Base-by-base conservation (phyloP, 352 stramenopile species). In the Hyaloperonospora arabidopsidis region DNA sequence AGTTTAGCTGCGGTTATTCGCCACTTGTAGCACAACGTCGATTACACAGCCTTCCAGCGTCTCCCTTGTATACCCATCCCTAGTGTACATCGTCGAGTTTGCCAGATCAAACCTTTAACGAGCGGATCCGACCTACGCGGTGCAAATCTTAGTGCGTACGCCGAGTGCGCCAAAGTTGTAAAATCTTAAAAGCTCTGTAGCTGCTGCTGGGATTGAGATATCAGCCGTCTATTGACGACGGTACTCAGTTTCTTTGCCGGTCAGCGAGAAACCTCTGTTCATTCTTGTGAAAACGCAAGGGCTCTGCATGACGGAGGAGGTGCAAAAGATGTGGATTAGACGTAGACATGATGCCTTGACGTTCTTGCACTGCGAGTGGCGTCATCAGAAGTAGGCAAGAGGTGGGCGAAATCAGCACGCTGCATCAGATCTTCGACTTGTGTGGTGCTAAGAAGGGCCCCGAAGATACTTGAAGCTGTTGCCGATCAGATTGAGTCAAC, bases 281-380 rank as follows among this genome's bases (percentile, higher is more conserved):
- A 84, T 63, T 18, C 54, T 86, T 3, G 70, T 84, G 1, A 83
- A 81, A 45, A 45, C 78, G 17, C 51, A 78, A n/a, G 81, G 83
- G 50, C 73, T 14, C n/a, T n/a, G n/a, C n/a, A 15, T 39, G 25
- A 39, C 34, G 34, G 34, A 14, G 1, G 81, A 83, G 47, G 47
- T 78, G 15, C 49, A 78, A 18, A 80, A 84, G 50, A 73, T 11
- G n/a, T 43, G 25, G 28, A 34, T 52, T 36, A 51, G 8, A 7
- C 1, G 58, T 62, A 0, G 45, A 61, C n/a, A 15, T 62, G 7
- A 50, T 68, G 25, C 1, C 17, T 84, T 13, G 47, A 46, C 5
- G 52, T 84, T 11, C 49, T 84, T 5, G 51, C 54, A 7, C 32
- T 57, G 10, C 44, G 72, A 15, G 63, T 79, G 17, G 53, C 47